phyloP scores from a whole-genome alignment of 2,329 filamentous ascomycete genomes.

The Diaporthe batatas region DNA sequence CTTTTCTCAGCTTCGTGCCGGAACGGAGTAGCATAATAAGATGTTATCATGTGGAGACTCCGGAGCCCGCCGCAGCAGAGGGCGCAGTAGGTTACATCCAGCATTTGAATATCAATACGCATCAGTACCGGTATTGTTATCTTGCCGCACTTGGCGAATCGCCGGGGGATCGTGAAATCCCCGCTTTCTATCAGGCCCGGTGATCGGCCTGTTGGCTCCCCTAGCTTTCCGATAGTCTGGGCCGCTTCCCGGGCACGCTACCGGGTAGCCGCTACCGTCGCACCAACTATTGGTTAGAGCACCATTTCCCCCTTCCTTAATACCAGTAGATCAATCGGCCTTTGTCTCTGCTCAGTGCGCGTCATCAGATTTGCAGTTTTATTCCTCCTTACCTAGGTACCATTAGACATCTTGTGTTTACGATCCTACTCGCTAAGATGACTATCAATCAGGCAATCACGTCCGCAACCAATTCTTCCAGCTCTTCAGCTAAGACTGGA shows the following conservation, averaged over 20 bases:
- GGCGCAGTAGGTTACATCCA: neutral
- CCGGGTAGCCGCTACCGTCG: neutral
- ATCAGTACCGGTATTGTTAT: constrained; percentile 4
- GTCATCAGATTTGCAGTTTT: neutral
- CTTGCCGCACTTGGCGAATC: constrained; percentile 1
- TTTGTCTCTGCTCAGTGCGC: neutral
- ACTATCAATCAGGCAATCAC: constrained; percentile 1
- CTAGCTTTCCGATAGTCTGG: constrained; percentile 13
- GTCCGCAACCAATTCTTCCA: neutral
- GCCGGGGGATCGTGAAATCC: neutral
- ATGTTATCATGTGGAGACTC: constrained; percentile 16
- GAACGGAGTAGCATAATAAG: neutral
- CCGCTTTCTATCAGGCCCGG: constrained; percentile 21
- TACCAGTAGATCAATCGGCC: neutral
- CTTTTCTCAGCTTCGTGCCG: neutral
- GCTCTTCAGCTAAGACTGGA: neutral
- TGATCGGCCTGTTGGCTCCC: constrained; percentile 23
- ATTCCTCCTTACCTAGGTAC: neutral
- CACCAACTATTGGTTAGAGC: constrained; percentile 1
- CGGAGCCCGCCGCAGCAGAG: constrained; percentile 1
- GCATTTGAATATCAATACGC: neutral
- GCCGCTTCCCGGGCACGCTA: constrained; percentile 8
- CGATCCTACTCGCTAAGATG: neutral
- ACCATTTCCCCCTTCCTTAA: neutral
- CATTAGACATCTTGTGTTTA: neutral